Evolutionary conservation across 1,139 yeast species (phyloP).

Genomic region (Nakaseomyces glabratus): DNA sequence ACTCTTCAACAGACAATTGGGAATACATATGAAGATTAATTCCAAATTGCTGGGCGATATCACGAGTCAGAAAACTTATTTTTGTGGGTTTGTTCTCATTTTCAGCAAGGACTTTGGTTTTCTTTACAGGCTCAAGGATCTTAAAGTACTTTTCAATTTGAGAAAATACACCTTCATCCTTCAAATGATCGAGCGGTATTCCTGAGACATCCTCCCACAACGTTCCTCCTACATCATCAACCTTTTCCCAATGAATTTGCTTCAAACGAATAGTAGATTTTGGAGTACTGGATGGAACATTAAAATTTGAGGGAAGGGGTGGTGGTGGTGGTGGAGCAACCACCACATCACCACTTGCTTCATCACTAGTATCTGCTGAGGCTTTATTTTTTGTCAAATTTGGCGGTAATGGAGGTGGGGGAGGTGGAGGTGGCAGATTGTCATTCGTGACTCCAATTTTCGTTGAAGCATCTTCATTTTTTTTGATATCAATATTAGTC

Average conservation of each 20-base stretch:
- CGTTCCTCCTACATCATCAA: conserved; percentile 62
- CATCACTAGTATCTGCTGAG: background rate
- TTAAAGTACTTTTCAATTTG: conserved; percentile 74
- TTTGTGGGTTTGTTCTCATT: conserved; percentile 30
- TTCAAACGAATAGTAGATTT: conserved; percentile 47
- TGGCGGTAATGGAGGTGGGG: conserved; percentile 26
- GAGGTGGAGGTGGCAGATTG: conserved; percentile 17
- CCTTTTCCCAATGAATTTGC: conserved; percentile 93
- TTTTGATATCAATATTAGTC: too few species aligned
- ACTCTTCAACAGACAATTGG: conserved; percentile 48
- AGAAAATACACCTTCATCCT: conserved; percentile 56
- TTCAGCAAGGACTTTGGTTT: conserved; percentile 33
- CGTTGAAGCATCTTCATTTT: too few species aligned
- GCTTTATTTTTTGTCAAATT: conserved; percentile 5
- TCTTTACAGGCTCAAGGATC: conserved; percentile 38
- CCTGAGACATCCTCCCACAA: conserved; percentile 59
- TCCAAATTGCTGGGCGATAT: conserved; percentile 83
- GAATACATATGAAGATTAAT: conserved; percentile 82
- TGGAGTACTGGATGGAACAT: background rate
- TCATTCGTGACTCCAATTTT: too few species aligned
- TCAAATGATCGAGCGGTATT: conserved; percentile 44
- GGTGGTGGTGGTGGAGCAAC: conserved; percentile 19
- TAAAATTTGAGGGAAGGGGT: conserved; percentile 28
- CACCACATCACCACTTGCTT: background rate
- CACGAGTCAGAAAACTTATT: conserved; percentile 62